Evolutionary conservation across 2,329 filamentous ascomycete species (phyloP).

Genomic region (Microsporum audouinii): DNA sequence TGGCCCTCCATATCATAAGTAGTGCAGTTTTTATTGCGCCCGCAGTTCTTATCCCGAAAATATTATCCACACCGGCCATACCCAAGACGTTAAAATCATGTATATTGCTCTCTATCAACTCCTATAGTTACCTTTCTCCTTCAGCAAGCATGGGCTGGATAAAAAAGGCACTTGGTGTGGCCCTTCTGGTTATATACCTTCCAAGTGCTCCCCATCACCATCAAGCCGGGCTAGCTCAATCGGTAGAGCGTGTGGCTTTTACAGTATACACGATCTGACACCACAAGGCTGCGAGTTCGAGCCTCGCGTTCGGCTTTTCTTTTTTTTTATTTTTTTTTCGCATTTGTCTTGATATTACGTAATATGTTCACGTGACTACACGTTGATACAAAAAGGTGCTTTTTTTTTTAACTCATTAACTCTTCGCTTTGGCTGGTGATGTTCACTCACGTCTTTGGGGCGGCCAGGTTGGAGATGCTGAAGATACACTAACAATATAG

Average conservation of each 20-base stretch:
- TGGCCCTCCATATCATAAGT: too few species aligned
- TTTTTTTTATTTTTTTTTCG: constrained; percentile 4
- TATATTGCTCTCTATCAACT: too few species aligned
- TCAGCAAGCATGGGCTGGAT: too few species aligned
- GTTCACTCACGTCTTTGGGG: background rate
- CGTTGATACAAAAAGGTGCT: too few species aligned
- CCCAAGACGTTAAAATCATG: too few species aligned
- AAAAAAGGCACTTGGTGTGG: background rate
- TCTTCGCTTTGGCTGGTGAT: background rate
- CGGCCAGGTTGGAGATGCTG: background rate
- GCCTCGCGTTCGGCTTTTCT: constrained; percentile 30
- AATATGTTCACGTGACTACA: background rate
- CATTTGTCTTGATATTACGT: background rate
- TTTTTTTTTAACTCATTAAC: background rate
- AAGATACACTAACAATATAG: background rate
- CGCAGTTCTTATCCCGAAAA: too few species aligned
- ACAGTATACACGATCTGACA: constrained; percentile 5
- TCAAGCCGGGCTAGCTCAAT: constrained; percentile 45
- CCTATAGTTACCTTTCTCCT: too few species aligned
- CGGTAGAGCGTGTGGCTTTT: constrained; percentile 54
- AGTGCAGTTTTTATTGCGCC: too few species aligned
- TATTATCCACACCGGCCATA: too few species aligned
- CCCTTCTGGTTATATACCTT: background rate
- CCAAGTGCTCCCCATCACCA: background rate
- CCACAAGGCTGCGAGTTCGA: constrained; percentile 34